Base-by-base conservation (phyloP, 768 basidiomycete genomes). In the Cystofilobasidium bisporidii region DNA sequence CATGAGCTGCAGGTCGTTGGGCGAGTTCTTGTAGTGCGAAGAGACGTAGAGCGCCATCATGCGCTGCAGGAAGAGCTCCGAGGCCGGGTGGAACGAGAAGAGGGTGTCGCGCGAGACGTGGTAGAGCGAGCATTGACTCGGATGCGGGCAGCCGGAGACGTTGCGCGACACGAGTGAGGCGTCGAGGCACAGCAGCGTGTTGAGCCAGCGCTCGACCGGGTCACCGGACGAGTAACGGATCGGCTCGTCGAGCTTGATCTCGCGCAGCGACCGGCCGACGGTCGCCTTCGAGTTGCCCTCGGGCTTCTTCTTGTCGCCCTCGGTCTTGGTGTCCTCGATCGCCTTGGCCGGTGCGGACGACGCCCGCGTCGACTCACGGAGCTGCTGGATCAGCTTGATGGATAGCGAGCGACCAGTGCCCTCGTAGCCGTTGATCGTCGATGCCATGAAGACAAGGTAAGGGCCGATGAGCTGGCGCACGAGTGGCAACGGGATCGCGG, bases 391-490 rank as follows among this genome's bases (percentile, higher is more conserved):
- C 66, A 99, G 87, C 78, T 99, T 99, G 69, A 99, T 86, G 57
- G 92, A 96, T 58, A 99, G 84, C 0, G 93, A 97, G 32, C 96
- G 89, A n/a, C 96, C 96, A 0, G 96, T 98, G 32, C 96, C 96
- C 82, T 98, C 96, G 77, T 99, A 99, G 47, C 96, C 96, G 76
- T 97, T 98, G 79, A 99, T 92, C 0, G 96, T 99, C n/a, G 92
- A 96, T 1, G 96, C 90, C 82, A 98, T 87, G 81, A 98, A 98
- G 61, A 98, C 92, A 41, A 98, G 88, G 78, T 98, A 98, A 0
- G 82, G 82, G 0, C 96, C 96, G 64, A 99, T 85, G 70, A 99
- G 87, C 72, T 91, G 90, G 65, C 88, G 86, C 22, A 99, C 94
- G 41, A 99, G 86, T 2, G 94, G 92, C 22, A 98, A 84, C 0